A percentile compares a stretch with the other conserved stretches of the same genome.
These are phyloP conservation scores for Micractinium sp. DNA, from an alignment of 139 green algal genomes.

Conservation along the genomic window DNA sequence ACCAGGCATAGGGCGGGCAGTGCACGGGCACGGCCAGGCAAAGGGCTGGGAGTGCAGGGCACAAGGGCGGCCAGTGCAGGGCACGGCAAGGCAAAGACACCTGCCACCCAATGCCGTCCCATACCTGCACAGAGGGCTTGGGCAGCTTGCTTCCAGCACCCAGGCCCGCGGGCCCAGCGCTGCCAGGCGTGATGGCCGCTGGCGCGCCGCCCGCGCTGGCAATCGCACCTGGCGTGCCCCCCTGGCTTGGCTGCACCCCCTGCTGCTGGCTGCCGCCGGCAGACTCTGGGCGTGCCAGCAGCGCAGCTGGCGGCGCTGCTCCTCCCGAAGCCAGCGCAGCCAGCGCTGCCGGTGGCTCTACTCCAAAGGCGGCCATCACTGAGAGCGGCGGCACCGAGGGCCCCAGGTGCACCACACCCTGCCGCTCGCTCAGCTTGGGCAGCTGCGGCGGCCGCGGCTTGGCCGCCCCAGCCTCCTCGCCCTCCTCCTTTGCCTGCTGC, in stretches of 20 bases:
- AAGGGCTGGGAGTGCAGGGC: neutral
- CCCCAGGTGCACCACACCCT: neutral
- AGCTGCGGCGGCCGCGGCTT: neutral
- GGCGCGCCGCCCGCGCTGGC: neutral
- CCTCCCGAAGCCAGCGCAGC: neutral
- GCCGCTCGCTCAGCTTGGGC: neutral
- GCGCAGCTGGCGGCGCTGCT: neutral
- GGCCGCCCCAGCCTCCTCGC: neutral
- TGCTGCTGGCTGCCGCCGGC: neutral
- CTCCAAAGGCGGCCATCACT: constrained; percentile 24
- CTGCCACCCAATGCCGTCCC: neutral
- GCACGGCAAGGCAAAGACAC: neutral
- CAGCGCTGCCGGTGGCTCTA: neutral
- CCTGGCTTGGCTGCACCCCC: neutral
- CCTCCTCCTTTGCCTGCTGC: neutral
- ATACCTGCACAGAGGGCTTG: neutral
- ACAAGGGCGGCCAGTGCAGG: neutral
- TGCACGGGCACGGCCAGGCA: too few relatives aligned
- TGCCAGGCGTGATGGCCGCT: neutral
- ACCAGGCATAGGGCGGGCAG: too few relatives aligned
- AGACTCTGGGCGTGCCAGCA: neutral
- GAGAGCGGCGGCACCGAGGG: neutral
- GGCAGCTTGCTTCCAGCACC: constrained; percentile 1
- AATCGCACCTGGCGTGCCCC: neutral
- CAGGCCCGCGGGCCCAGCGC: neutral